These are phyloP conservation scores for Penicillium psychrosexuale DNA, from an alignment of 2,329 filamentous ascomycete species.

Conservation along the genomic window DNA sequence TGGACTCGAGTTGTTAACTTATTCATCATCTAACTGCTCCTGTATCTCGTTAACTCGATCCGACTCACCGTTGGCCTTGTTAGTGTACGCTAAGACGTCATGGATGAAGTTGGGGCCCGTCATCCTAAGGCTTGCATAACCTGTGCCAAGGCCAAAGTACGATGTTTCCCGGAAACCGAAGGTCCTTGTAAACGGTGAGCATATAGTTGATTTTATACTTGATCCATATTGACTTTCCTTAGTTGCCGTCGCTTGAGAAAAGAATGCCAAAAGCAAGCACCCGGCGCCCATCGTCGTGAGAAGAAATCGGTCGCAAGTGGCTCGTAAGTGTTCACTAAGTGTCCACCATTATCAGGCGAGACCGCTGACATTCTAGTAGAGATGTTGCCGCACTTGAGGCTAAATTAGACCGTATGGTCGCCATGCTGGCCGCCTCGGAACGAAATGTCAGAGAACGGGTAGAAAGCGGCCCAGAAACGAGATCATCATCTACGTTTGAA, in stretches of 20 bases:
- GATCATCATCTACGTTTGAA: not conserved
- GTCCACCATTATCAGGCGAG: not conserved
- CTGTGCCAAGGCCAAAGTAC: slow-evolving; percentile 23
- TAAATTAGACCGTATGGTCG: slow-evolving; percentile 29
- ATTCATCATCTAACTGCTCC: not conserved
- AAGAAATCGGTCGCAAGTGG: not conserved
- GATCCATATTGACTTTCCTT: not conserved
- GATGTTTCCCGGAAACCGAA: slow-evolving; percentile 16
- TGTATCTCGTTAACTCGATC: not conserved
- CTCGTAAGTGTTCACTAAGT: slow-evolving; percentile 13
- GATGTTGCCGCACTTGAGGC: slow-evolving; percentile 26
- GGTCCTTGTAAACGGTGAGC: slow-evolving; percentile 18
- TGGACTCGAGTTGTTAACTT: not conserved
- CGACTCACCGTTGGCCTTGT: not conserved
- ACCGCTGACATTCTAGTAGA: slow-evolving; percentile 8
- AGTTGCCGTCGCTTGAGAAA: slow-evolving; percentile 31
- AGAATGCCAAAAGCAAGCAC: slow-evolving; percentile 24
- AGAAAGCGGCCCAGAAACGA: slow-evolving; percentile 5
- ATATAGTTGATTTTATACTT: not conserved
- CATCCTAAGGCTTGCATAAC: slow-evolving; percentile 19
- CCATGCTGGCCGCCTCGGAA: slow-evolving; percentile 22
- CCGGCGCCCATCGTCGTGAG: slow-evolving; percentile 24
- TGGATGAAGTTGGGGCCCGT: slow-evolving; percentile 11
- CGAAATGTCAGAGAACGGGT: not conserved
- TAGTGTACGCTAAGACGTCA: not conserved